Conservation (phyloP, 371 early-diverging fungal species). For the Massospora cicadina region DNA sequence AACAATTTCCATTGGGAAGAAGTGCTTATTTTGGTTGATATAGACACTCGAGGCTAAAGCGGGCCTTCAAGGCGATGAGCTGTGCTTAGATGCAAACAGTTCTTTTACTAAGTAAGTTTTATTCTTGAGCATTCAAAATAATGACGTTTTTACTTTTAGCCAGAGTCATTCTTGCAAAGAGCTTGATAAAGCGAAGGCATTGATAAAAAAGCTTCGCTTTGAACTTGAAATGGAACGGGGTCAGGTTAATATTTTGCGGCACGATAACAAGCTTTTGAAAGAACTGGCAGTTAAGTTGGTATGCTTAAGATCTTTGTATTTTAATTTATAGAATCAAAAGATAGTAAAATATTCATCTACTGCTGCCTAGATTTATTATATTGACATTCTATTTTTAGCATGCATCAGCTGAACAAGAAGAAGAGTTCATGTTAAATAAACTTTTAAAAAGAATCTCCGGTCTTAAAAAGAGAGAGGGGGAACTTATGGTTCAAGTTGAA, state of each 20-base stretch:
- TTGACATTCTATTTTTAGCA: conserved; percentile 19
- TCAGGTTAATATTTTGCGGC: conserved; percentile 39
- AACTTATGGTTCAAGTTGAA: conserved; percentile 41
- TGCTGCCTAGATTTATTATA: too few species aligned
- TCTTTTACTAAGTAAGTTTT: neutral
- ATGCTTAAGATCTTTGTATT: conserved; percentile 7
- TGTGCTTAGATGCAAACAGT: neutral
- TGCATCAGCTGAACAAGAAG: conserved; percentile 45
- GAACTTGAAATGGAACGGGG: conserved; percentile 51
- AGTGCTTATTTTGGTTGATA: neutral
- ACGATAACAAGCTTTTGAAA: conserved; percentile 38
- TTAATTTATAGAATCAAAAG: neutral
- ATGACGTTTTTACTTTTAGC: neutral
- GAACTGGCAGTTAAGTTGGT: conserved; percentile 45
- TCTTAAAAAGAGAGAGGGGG: conserved; percentile 49
- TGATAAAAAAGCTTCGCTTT: conserved; percentile 33
- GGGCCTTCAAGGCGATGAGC: conserved; percentile 4
- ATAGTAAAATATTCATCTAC: too few species aligned
- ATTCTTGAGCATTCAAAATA: neutral
- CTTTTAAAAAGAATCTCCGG: conserved; percentile 41
- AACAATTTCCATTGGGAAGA: neutral
- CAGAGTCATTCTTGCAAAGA: neutral
- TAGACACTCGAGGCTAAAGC: conserved; percentile 8
- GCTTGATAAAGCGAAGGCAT: neutral
- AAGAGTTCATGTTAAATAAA: conserved; percentile 47